A percentile compares a stretch with the other conserved stretches of the same genome.
Conservation (phyloP, 129 eudicot species). For the Lactuca sativa region DNA sequence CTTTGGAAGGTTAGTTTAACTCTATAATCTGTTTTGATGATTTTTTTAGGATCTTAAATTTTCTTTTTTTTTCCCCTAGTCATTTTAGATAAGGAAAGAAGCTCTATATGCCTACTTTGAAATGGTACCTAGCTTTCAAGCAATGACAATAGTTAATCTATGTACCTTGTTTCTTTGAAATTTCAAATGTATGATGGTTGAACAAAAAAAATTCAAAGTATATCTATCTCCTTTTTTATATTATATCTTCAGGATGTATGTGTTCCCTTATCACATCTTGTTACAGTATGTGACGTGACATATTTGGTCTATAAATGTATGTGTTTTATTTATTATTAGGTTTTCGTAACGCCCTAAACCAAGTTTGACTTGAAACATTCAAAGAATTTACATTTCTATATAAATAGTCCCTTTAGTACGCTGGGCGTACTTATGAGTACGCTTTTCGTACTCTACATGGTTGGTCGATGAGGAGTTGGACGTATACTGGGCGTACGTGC, state of each 20-base stretch:
- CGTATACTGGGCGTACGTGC: no score
- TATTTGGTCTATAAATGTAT: background rate
- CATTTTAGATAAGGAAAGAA: slow-evolving; percentile 86
- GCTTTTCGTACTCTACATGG: no score
- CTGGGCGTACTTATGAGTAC: no score
- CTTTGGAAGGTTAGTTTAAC: slow-evolving; percentile 81
- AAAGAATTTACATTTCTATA: no score
- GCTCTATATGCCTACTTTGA: slow-evolving; percentile 98
- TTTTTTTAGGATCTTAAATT: background rate
- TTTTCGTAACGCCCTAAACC: no score
- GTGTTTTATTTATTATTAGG: no score
- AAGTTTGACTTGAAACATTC: no score
- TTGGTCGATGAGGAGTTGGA: no score
- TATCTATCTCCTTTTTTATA: no score
- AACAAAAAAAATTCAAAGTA: slow-evolving; percentile 6
- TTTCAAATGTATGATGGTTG: slow-evolving; percentile 5
- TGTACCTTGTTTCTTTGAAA: slow-evolving; percentile 1
- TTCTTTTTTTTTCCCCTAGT: background rate
- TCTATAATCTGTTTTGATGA: background rate
- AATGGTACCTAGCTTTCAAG: slow-evolving; percentile 73
- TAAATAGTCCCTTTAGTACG: no score
- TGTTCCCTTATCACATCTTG: slow-evolving; percentile 85
- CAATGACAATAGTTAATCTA: slow-evolving; percentile 80
- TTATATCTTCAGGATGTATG: slow-evolving; percentile 69
- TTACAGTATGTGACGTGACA: slow-evolving; percentile 45